These are phyloP conservation scores for Pythium aphanidermatum DNA, from an alignment of 352 stramenopile species.

Conservation along the genomic window DNA sequence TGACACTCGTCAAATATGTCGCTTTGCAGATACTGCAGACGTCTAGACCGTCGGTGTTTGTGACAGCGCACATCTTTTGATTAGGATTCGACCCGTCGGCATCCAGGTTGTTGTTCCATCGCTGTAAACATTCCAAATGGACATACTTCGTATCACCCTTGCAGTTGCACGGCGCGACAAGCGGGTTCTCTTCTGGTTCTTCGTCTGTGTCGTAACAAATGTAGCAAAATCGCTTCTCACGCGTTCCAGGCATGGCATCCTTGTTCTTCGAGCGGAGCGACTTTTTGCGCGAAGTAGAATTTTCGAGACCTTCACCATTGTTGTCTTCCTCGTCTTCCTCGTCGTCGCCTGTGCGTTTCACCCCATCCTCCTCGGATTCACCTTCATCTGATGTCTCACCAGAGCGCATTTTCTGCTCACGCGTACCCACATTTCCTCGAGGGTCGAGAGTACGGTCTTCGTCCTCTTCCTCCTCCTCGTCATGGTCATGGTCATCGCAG, in stretches of 20 bases:
- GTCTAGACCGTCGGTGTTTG: constrained; percentile 83
- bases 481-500: constrained; percentile 27
- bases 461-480: constrained; percentile 29
- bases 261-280: constrained; percentile 18
- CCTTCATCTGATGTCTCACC: constrained; percentile 74
- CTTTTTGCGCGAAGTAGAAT: constrained; percentile 20
- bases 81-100: constrained; percentile 72
- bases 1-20: constrained; percentile 87
- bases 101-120: constrained; percentile 89
- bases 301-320: constrained; percentile 6
- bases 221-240: constrained; percentile 82
- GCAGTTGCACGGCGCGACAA: constrained; percentile 88
- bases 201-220: constrained; percentile 92
- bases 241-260: constrained; percentile 34
- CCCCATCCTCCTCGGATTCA: constrained; percentile 69
- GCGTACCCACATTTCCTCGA: constrained; percentile 12
- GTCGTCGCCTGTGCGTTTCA: constrained; percentile 16
- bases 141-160: constrained; percentile 92
- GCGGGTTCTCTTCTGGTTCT: constrained; percentile 75
- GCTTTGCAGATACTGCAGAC: constrained; percentile 91
- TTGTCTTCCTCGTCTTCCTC: constrained; percentile 12
- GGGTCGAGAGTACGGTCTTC: constrained; percentile 27
- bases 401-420: constrained; percentile 21
- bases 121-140: constrained; percentile 89
- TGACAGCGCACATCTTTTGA: constrained; percentile 86